Evolutionary conservation across 805 yeast genomes (phyloP), one percentile per base, ranked within the genome.

Genomic region (Kazachstania martiniae): DNA sequence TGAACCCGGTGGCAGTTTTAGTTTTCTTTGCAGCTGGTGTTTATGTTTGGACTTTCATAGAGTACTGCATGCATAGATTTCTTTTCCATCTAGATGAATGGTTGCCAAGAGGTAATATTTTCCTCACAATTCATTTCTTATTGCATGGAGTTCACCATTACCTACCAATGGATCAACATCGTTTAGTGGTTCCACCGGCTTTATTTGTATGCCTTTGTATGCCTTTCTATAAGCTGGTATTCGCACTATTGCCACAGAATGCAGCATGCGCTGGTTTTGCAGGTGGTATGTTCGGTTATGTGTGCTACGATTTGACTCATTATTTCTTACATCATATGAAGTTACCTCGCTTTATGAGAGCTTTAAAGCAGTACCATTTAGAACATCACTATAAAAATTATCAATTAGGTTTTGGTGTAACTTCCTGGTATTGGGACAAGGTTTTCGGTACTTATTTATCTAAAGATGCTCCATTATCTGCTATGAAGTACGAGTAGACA

Each of bases 321-420:
- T 91, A 91, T 60, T 72, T 83, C 51, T 63, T 91, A 53, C 99
- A 91, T 56, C 99, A 91, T 61, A 72, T 83, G 24, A 70, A 68
- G 50, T 66, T 91, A 49, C 98, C 98, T 16, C 49, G 62, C 25
- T 80, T 66, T 53, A 63, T 85, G 61, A 86, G 83, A 55, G 75
- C 72, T 19, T 64, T 85, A 51, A 91, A 91, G 61, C 83, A 81
- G 31, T 78, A 85, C 55, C 99, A 91, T 58, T 70, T 91, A 60
- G 97, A 89, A 58, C 99, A 91, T 60, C 99, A 91, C 56, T 91
- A 91, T 67, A 87, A 89, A 65, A 89, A 91, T 61, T 91, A 84
- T 59, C 94, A 93, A 60, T 63, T 87, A 46, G 99, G 97, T 1
- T 91, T 87, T 47, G 99, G 99, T 45, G 97, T 91, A 41, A 85